Conservation (phyloP, 2,329 filamentous ascomycete species). For the Trichocomaceae sp. region DNA sequence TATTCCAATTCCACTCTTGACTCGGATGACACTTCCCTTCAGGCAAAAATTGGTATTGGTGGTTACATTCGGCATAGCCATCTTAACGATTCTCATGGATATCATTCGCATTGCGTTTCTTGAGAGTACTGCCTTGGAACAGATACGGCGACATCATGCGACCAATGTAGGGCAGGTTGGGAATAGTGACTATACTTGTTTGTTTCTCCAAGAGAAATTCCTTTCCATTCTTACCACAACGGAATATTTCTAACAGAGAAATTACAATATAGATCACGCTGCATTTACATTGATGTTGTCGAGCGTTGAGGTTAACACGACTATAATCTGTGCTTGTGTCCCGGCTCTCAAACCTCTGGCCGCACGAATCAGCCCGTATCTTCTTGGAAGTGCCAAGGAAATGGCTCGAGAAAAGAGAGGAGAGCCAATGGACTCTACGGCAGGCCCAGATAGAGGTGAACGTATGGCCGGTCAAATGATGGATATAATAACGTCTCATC, state of each 20-base stretch:
- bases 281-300: constrained; percentile 6
- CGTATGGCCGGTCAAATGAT: neutral
- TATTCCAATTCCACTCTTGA: constrained; percentile 5
- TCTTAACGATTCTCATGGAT: neutral
- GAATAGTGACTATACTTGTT: neutral
- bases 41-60: constrained; percentile 45
- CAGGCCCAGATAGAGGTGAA: neutral
- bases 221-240: neutral
- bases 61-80: neutral
- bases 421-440: neutral
- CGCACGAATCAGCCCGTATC: neutral
- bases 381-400: neutral
- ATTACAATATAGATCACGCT: neutral
- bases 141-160: neutral
- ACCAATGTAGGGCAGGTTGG: neutral
- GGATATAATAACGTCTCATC: neutral
- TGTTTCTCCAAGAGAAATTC: neutral
- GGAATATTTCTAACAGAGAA: neutral
- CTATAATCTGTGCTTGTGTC: constrained; percentile 6
- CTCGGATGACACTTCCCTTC: constrained; percentile 3
- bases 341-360: constrained; percentile 5
- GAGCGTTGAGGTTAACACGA: constrained; percentile 3
- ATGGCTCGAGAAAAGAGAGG: neutral
- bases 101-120: constrained; percentile 1
- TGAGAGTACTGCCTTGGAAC: neutral